phyloP scores from a whole-genome alignment of 345 rosid species.

The Anacardium occidentale region DNA sequence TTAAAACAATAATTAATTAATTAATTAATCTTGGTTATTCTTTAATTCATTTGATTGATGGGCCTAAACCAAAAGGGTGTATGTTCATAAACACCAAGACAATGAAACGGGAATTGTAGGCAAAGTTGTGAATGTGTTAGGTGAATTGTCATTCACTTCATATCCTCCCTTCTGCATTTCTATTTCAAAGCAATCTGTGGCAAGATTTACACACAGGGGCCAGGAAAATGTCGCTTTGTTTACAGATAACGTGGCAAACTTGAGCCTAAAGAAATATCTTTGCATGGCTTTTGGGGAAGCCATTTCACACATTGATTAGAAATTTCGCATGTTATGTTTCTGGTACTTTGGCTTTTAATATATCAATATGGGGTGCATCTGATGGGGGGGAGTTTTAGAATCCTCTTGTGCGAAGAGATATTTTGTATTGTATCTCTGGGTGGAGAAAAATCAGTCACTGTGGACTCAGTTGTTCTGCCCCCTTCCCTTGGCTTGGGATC shows the following conservation, averaged over 20 bases:
- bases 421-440: no score
- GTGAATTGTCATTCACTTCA: conserved; percentile 30
- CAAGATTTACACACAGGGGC: no score
- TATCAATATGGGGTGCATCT: not conserved
- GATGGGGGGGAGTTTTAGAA: not conserved
- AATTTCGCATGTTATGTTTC: not conserved
- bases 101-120: not conserved
- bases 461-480: not conserved
- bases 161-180: not conserved
- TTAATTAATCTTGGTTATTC: no score
- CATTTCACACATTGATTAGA: not conserved
- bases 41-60: conserved; percentile 1
- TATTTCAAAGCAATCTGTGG: not conserved
- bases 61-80: not conserved
- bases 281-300: conserved; percentile 22
- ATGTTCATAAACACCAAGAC: conserved; percentile 23
- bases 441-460: not conserved
- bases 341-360: not conserved
- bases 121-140: conserved; percentile 23
- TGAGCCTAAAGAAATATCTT: not conserved
- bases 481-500: conserved; percentile 15
- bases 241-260: not conserved
- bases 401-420: not conserved
- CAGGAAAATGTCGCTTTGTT: not conserved
- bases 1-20: no score